phyloP scores from a whole-genome alignment of 1,284 basidiomycete genomes.

The Ceratobasidium sp. region DNA sequence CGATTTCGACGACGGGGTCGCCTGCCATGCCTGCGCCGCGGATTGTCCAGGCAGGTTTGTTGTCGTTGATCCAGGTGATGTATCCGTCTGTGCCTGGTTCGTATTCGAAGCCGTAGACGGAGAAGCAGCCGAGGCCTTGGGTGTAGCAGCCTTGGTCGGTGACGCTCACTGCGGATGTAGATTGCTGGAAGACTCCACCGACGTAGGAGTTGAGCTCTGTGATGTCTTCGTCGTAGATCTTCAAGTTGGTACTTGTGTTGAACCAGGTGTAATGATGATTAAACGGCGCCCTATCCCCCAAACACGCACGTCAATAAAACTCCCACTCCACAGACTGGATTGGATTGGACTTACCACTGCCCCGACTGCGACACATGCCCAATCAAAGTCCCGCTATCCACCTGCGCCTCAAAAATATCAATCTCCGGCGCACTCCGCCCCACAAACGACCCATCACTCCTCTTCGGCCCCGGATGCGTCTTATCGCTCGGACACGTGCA shows the following conservation, averaged over 20 bases:
- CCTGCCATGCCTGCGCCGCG: constrained; percentile 59
- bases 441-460: constrained; percentile 69
- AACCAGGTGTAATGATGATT: constrained; percentile 54
- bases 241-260: constrained; percentile 55
- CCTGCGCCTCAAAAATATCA: constrained; percentile 55
- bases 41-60: constrained; percentile 80
- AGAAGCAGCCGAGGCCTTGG: constrained; percentile 62
- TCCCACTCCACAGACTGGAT: background rate
- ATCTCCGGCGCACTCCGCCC: constrained; percentile 71
- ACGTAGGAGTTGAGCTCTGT: constrained; percentile 67
- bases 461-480: constrained; percentile 79
- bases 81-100: constrained; percentile 72
- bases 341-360: constrained; percentile 50
- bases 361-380: constrained; percentile 72
- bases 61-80: constrained; percentile 82
- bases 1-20: constrained; percentile 39
- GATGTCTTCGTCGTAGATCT: constrained; percentile 61
- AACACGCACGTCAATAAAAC: background rate
- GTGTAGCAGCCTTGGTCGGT: constrained; percentile 64
- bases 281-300: constrained; percentile 65
- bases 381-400: constrained; percentile 53
- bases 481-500: constrained; percentile 80
- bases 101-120: constrained; percentile 77
- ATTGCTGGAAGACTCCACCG: constrained; percentile 73
- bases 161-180: constrained; percentile 68